Evolutionary conservation across 2,329 filamentous ascomycete species (phyloP), one percentile per base, ranked within the genome.

Genomic region (Colletotrichum sp.): DNA sequence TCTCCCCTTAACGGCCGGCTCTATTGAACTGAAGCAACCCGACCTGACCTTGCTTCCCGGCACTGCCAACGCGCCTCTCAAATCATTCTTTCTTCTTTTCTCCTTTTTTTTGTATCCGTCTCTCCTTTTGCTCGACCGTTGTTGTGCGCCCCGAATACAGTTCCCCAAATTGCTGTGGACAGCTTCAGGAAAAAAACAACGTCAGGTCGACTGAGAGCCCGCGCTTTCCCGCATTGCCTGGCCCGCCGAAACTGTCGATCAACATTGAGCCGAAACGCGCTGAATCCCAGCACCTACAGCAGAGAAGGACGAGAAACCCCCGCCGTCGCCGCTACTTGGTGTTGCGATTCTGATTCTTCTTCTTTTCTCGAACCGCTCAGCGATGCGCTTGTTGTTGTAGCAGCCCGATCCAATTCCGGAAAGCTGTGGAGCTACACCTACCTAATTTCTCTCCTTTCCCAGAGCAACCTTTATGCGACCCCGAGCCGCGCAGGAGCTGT

Each of bases 231-330:
- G 71, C 71, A 77, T 75, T 68, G 64, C 67, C 77, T 78, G 78
- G 79, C 78, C 79, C 80, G 78, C 81, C 83, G 82, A 85, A 84
- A 84, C 83, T 80, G 83, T 81, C 82, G 83, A 85, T 85, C 84
- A 83, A 78, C 81, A 83, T 79, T 79, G 80, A 81, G 80, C 80
- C 84, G 83, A 85, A 84, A 84, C 83, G 79, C 44, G 71, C 75
- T 36, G 75, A 66, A 71, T 57, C 75, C 74, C 66, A 76, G 71
- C 71, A 34, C 39, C 32, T 18, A n/a, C 67, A 69, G 44, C 28
- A 55, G 24, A 68, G 32, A 32, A 26, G 69, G 60, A 60, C 26
- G 28, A 66, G 24, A 59, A 48, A 48, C 34, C 8, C 39, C 59
- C 32, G 18, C 36, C 48, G 34, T 36, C 73, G 73, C 65, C 70